Base-by-base conservation (phyloP, 495 filamentous ascomycete species). In the Gamarada debralockiae region DNA sequence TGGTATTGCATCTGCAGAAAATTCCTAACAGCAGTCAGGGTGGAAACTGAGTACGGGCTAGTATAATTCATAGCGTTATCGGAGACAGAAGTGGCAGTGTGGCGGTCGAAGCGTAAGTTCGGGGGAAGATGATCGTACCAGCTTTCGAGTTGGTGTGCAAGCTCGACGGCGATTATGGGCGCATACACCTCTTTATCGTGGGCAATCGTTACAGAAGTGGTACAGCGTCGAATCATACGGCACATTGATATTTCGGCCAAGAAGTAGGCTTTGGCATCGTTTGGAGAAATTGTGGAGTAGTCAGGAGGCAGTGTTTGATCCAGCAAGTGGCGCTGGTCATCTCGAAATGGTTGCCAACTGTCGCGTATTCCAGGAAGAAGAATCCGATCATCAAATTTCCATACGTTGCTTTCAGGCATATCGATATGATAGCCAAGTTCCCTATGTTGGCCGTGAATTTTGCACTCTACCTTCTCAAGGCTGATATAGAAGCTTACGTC, bases 361-460 rank as follows among this genome's bases (percentile, higher is more conserved):
- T 1, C 24, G 9, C 17, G 45, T 31, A 45, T 43, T 21, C 25
- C 52, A 1, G 52, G 52, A 24, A 55, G 52, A 4, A 55, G 52
- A 27, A 55, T 55, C 6, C 52, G 52, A 36, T 55, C 52, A 17
- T 55, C 52, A 34, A 55, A 55, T 49, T 55, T 55, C 44, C 52
- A 55, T 1, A 49, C 42, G 20, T 55, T 55, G 22, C 52, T 55
- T 49, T 55, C 52, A 15, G 52, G 52, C 52, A 55, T 55, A 42
- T 55, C 52, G 24, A 55, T 55, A 15, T 55, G 52, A 25, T 49
- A 55, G 6, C 18, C 44, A 10, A 55, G 52, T 31, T 55, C 52
- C 8, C 52, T 55, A 0, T 4, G 12, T 10, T 10, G 0, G 29
- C 27, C 10, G 10, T 29, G 10, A 29, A 29, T 29, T 4, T 29